Conservation (phyloP, 495 filamentous ascomycete genomes). For the Aspergillus campestris region DNA sequence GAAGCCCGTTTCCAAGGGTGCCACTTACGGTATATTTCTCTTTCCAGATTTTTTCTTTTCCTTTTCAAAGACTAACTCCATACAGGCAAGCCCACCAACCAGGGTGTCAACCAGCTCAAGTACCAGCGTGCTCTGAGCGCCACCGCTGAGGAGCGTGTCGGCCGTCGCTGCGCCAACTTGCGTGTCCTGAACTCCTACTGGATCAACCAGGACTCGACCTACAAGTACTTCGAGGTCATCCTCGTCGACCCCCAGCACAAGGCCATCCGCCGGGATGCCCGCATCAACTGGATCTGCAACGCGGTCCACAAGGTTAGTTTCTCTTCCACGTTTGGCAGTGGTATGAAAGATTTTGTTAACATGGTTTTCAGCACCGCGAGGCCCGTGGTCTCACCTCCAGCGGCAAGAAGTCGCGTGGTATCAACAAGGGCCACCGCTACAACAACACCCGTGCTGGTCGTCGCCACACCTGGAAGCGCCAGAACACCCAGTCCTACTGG, state of each 20-base stretch:
- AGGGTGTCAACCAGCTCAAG: conserved; percentile 99
- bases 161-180: conserved; percentile 95
- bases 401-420: conserved; percentile 97
- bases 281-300: conserved; percentile 99
- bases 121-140: conserved; percentile 97
- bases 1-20: conserved; percentile 91
- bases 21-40: conserved; percentile 78
- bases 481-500: conserved; percentile 96
- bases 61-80: background rate
- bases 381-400: conserved; percentile 90
- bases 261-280: conserved; percentile 96
- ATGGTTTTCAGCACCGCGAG: conserved; percentile 68
- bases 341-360: too few relatives aligned
- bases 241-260: conserved; percentile 99
- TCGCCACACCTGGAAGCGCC: conserved; percentile 98
- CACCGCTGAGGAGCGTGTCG: conserved; percentile 99
- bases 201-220: conserved; percentile 99
- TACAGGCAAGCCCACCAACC: conserved; percentile 97
- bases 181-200: conserved; percentile 99
- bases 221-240: conserved; percentile 99
- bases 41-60: too few relatives aligned
- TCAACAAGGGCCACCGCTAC: conserved; percentile 97
- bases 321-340: background rate
- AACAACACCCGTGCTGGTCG: conserved; percentile 93
- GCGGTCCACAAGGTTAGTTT: conserved; percentile 82